Percentiles rank a stretch among this genome's conserved stretches.
Evolutionary conservation across 495 filamentous ascomycete species (phyloP).

Genomic region (Tuber indicum): DNA sequence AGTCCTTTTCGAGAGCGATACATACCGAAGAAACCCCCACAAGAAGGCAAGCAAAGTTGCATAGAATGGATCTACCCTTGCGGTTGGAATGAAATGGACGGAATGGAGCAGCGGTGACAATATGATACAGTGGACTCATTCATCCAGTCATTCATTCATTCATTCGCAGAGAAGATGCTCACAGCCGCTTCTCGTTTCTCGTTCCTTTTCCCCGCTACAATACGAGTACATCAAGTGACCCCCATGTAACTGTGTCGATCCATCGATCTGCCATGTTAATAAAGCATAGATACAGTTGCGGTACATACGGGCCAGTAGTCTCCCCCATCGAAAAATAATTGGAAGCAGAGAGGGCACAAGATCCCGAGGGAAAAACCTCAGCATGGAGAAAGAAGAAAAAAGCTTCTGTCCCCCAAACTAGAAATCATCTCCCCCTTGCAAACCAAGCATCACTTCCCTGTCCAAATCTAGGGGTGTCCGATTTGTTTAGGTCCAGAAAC

Average conservation of each 20-base stretch:
- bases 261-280: constrained; percentile 2
- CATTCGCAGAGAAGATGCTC: constrained; percentile 16
- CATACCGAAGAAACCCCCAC: constrained; percentile 24
- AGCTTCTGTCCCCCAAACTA: constrained; percentile 14
- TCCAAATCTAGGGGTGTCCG: background rate
- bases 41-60: constrained; percentile 17
- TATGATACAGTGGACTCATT: constrained; percentile 1
- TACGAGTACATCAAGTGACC: constrained; percentile 33
- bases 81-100: background rate
- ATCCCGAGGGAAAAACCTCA: constrained; percentile 3
- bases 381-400: constrained; percentile 20
- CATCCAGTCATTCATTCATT: background rate
- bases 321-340: background rate
- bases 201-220: background rate
- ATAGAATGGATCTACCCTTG: constrained; percentile 3
- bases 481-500: background rate
- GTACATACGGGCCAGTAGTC: constrained; percentile 11
- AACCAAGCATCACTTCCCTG: background rate
- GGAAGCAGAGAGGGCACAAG: background rate
- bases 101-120: constrained; percentile 2
- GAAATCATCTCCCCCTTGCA: constrained; percentile 1
- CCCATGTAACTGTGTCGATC: constrained; percentile 9
- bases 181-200: constrained; percentile 20
- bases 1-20: constrained; percentile 11
- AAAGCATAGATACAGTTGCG: constrained; percentile 26